Base-by-base conservation (phyloP, 2,329 filamentous ascomycete genomes). In the Cladosporium sp. region DNA sequence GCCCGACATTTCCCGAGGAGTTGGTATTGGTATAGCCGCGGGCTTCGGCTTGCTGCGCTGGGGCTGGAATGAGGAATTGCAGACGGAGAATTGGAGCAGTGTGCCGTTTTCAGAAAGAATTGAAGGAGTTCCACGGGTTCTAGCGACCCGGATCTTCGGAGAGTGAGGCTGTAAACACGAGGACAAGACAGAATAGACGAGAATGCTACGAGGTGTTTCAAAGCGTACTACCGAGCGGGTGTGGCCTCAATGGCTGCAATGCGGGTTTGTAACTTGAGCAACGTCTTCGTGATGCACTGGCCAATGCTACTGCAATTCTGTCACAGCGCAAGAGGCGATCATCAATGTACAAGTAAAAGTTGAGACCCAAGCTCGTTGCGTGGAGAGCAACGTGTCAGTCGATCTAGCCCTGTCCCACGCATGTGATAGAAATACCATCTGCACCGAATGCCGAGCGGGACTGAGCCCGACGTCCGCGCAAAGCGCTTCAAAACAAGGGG, bases 21-120 rank as follows among this genome's bases (percentile, higher is more conserved):
- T 18, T 49, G 46, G n/a, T 41, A 43, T 49, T 49, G 28, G 14
- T 49, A 49, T 42, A 46, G 44, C 44, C 44, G 22, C 22, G 22
- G 44, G 44, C 44, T 37, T 28, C 44, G 44, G 41, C 41, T 19
- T 43, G 19, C 8, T 28, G 13, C 18, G 22, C 44, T 40, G 33
- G 44, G 44, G 44, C 34, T 22, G 19, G 6, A 33, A 31, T 31
- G 31, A 22, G 38, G 44, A 38, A 5, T 38, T 37, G 31, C 42
- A 28, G 22, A 5, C 22, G 22, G 22, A 28, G 22, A 28, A 44
- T 44, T 44, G 22, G n/a, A 33, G 34, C 9, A 16, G 22, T 34
- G 34, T 16, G 43, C 33, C 43, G 43, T 42, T 22, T 22, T 42
- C 28, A 42, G 13, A 42, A 11, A 22, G 41, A n/a, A 43, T 16